phyloP scores from a whole-genome alignment of 495 filamentous ascomycete species.

The Thozetella sp. region DNA sequence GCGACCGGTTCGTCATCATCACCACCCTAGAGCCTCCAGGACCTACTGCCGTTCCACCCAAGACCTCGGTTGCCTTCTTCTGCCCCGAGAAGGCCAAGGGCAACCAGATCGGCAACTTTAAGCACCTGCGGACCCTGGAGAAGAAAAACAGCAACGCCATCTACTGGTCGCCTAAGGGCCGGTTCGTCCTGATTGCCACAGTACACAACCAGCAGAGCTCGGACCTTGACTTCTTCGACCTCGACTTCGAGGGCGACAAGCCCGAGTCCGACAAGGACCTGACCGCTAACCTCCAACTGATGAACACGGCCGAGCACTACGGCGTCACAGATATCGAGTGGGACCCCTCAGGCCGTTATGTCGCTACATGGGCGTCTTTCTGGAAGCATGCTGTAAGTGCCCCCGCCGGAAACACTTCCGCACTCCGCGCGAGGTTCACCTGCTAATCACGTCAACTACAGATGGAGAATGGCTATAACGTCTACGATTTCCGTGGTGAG shows the following conservation, averaged over 20 bases:
- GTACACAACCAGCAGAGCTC: constrained; percentile 89
- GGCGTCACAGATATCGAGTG: constrained; percentile 97
- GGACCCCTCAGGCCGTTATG: constrained; percentile 94
- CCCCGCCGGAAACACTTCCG: not conserved
- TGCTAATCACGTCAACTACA: constrained; percentile 46
- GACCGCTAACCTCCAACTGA: constrained; percentile 89
- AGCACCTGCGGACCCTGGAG: constrained; percentile 87
- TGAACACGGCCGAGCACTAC: constrained; percentile 93
- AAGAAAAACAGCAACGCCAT: constrained; percentile 99
- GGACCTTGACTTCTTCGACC: constrained; percentile 95
- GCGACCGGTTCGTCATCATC: constrained; percentile 95
- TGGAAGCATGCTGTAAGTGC: constrained; percentile 91
- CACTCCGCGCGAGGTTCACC: not conserved
- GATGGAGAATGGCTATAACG: constrained; percentile 99
- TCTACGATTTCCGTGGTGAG: constrained; percentile 94
- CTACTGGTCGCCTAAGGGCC: constrained; percentile 98
- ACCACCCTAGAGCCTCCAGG: constrained; percentile 84
- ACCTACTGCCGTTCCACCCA: constrained; percentile 80
- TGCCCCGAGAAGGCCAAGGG: constrained; percentile 91
- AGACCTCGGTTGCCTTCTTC: constrained; percentile 94
- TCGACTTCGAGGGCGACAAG: constrained; percentile 98
- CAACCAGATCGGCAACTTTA: constrained; percentile 82
- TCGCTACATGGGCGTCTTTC: constrained; percentile 85
- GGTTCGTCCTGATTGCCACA: constrained; percentile 91
- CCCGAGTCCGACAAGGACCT: constrained; percentile 89